Evolutionary conservation across 2,329 filamentous ascomycete genomes (phyloP), one percentile per base, ranked within the genome.

Genomic region (Sclerotinia borealis): DNA sequence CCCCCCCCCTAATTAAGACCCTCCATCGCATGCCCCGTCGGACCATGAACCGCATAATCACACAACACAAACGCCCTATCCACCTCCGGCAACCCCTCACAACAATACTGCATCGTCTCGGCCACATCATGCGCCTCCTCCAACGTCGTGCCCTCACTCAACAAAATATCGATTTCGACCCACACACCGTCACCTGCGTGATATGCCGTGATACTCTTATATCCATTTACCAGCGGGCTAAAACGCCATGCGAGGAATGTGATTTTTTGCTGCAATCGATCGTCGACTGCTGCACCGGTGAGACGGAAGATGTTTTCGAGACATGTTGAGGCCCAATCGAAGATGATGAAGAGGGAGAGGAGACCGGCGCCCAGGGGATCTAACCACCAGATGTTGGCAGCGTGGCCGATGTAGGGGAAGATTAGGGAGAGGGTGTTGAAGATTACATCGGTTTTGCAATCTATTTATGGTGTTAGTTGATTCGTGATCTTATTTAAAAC

Each of bases 261-360:
- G 37, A 85, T 75, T 72, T 85, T 86, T 67, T 81, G 77, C 34
- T 78, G 75, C 7, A 81, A 72, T 0, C 76, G 72, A 8, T 79
- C 75, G 8, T 79, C 75, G 0, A 82, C 83, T 0, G 80, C 80
- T 59, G 81, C 76, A n/a, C 84, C 84, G 0, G 81, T 83, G 6
- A 86, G 75, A 0, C 83, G 77, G 3, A 79, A 80, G 41, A 86
- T 78, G 67, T 85, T 85, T 65, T 83, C 79, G 54, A 86, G 78
- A 67, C 79, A 83, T 0, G 85, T 88, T 49, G 79, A 77, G 1
- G 80, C 81, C 86, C 85, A 88, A 74, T 89, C 85, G 75, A 82
- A 86, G 68, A 88, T 87, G 73, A 89, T 86, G 76, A 83, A 87
- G 3, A 88, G 75, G 0, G 85, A 87, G 0, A 89, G 76, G 0